Evolutionary conservation across 768 basidiomycete genomes (phyloP).

Genomic region (Kondoa malvinella): DNA sequence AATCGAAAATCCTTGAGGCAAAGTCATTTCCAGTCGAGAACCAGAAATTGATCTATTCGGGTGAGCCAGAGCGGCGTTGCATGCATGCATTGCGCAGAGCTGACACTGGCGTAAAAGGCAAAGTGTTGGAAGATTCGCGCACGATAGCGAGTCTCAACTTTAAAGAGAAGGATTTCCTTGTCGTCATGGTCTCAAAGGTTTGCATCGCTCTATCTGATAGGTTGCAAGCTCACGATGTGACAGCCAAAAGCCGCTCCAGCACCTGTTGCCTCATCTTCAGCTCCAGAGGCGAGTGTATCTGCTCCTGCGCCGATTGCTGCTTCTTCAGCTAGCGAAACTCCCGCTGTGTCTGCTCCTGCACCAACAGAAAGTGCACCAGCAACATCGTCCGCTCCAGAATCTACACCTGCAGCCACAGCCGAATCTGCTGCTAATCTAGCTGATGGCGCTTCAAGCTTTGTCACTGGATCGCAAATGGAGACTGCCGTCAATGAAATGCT

Average conservation of each 20-base stretch:
- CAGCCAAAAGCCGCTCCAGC: conserved; percentile 34
- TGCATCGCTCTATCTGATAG: not conserved
- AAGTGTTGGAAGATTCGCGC: conserved; percentile 75
- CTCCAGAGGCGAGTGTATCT: conserved; percentile 31
- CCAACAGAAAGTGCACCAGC: conserved; percentile 27
- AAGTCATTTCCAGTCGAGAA: conserved; percentile 30
- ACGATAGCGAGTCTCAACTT: conserved; percentile 71
- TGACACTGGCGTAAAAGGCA: conserved; percentile 35
- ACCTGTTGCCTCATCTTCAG: conserved; percentile 31
- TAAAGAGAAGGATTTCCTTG: conserved; percentile 97
- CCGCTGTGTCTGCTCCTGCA: conserved; percentile 29
- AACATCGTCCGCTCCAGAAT: conserved; percentile 20
- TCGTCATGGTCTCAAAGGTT: conserved; percentile 98
- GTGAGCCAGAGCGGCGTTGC: conserved; percentile 34
- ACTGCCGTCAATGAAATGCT: conserved; percentile 62
- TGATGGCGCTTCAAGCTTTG: conserved; percentile 43
- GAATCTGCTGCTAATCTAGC: conserved; percentile 33
- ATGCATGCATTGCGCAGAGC: conserved; percentile 29
- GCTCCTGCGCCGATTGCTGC: conserved; percentile 29
- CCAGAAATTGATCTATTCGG: conserved; percentile 92
- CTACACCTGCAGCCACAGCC: conserved; percentile 23
- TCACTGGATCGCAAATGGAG: conserved; percentile 62
- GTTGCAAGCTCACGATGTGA: not conserved
- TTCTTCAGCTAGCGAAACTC: conserved; percentile 29
- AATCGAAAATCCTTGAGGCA: conserved; percentile 13